Percentiles rank a stretch among this genome's conserved stretches.
Conservation (phyloP, 2,329 filamentous ascomycete species). For the Aspergillus awamori region DNA sequence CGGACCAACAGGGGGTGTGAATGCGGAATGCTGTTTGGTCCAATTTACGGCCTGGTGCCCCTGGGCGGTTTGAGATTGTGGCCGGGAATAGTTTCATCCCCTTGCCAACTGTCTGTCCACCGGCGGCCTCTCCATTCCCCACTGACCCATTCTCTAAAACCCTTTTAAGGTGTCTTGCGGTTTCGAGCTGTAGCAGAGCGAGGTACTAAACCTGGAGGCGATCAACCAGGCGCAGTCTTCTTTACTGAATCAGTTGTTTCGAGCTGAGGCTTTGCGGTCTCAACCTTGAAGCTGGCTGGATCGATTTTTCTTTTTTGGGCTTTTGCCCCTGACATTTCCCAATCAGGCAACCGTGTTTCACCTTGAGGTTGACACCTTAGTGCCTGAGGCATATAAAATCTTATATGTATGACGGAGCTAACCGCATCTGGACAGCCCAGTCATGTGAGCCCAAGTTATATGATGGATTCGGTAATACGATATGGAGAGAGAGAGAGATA, state of each 20-base stretch:
- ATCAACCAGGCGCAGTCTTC: neutral
- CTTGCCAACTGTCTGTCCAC: too few species aligned
- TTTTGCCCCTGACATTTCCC: neutral
- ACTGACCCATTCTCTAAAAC: neutral
- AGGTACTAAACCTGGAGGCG: neutral
- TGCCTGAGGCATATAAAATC: neutral
- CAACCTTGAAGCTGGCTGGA: neutral
- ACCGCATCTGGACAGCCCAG: neutral
- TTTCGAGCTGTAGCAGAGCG: neutral
- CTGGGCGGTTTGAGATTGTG: neutral
- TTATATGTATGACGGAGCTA: neutral
- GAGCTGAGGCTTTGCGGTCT: neutral
- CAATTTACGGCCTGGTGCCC: neutral
- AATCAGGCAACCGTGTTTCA: neutral
- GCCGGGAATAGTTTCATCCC: neutral
- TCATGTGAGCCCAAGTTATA: neutral
- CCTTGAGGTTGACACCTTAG: neutral
- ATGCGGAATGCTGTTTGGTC: neutral
- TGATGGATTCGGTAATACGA: neutral
- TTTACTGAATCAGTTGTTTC: neutral
- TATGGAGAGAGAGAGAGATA: neutral
- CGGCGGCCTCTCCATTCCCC: neutral
- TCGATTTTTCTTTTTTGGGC: neutral
- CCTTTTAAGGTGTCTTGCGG: neutral
- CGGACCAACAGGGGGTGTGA: neutral